Base-by-base conservation (phyloP, 2,329 filamentous ascomycete species). In the Alternaria sp. region DNA sequence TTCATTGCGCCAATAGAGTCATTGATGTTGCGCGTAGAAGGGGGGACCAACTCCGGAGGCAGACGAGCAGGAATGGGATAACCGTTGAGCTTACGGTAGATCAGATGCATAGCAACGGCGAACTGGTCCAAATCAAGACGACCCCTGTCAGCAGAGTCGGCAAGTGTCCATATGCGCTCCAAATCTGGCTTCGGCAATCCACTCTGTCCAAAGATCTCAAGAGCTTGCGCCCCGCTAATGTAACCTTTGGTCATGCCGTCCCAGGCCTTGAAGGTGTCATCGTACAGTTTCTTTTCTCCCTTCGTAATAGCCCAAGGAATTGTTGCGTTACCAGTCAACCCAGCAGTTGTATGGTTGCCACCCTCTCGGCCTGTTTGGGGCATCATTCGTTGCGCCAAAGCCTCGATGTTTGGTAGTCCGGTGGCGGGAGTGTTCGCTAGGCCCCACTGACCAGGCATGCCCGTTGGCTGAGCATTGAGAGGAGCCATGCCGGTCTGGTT, bases 251-350 rank as follows among this genome's bases (percentile, higher is more conserved):
- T 88, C 67, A 99, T 88, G 3, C 96, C 96, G 81, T 99, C 96
- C 96, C 96, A 99, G 6, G 94, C 94, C 68, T 90, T 92, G 85
- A 99, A 99, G 32, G 98, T 88, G 64, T 93, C 88, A 80, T 99
- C 96, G 71, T 99, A 99, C 67, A 96, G 91, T 65, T 92, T 95
- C 85, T 99, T 99, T 81, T 99, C 96, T 67, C 97, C 94, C 80
- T 99, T 99, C 5, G 96, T 99, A 64, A 99, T 96, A 15, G 96
- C 94, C 96, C 96, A 99, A 0, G 96, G 96, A 74, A 99, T 95
- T 8, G 93, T 95, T 1, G 96, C 96, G 81, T 97, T 98, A 56
- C 96, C 96, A 67, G 93, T 90, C 10, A 99, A 86, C 6, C 95
- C 95, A 62, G 91, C 89, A 2, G 94, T 95, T 8, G 93, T 97